Percentiles rank a stretch among this genome's conserved stretches.
phyloP scores from a whole-genome alignment of 2,329 filamentous ascomycete species.

The Diplodia sapinea region DNA sequence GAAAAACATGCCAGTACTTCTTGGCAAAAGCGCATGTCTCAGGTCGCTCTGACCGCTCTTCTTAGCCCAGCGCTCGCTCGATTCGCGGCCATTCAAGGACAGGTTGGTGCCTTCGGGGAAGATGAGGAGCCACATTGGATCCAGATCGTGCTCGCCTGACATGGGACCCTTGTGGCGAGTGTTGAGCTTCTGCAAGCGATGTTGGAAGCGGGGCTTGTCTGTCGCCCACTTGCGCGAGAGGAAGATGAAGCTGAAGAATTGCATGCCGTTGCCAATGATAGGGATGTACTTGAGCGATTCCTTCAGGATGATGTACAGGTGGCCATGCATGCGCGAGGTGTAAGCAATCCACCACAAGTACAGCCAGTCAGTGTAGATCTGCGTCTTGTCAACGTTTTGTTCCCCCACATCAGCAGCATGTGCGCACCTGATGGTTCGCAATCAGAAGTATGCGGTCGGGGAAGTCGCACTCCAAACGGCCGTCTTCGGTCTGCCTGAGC shows the following conservation, averaged over 20 bases:
- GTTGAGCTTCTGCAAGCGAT: conserved; percentile 76
- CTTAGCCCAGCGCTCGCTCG: conserved; percentile 75
- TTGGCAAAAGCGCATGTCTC: conserved; percentile 74
- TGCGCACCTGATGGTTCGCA: conserved; percentile 75
- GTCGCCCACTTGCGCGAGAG: conserved; percentile 88
- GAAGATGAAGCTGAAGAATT: conserved; percentile 88
- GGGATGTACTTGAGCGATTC: conserved; percentile 84
- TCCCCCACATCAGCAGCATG: background rate
- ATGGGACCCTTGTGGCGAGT: conserved; percentile 48
- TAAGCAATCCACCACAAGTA: conserved; percentile 95
- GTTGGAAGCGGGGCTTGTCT: conserved; percentile 74
- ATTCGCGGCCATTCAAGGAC: conserved; percentile 71
- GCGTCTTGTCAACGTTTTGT: conserved; percentile 33
- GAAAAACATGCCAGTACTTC: conserved; percentile 80
- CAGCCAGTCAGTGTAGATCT: conserved; percentile 87
- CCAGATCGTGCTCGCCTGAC: conserved; percentile 55
- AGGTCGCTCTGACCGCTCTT: conserved; percentile 74
- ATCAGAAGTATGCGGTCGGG: conserved; percentile 81
- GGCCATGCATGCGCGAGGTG: conserved; percentile 78
- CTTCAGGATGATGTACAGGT: conserved; percentile 89
- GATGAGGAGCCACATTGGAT: conserved; percentile 89
- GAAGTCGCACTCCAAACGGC: conserved; percentile 75
- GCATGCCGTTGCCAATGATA: conserved; percentile 81
- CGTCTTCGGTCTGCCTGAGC: conserved; percentile 70
- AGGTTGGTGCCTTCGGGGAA: conserved; percentile 89